Percentiles rank a stretch among this genome's conserved stretches.
phyloP scores from a whole-genome alignment of 2,329 filamentous ascomycete genomes.

The Neofusicoccum sp. region DNA sequence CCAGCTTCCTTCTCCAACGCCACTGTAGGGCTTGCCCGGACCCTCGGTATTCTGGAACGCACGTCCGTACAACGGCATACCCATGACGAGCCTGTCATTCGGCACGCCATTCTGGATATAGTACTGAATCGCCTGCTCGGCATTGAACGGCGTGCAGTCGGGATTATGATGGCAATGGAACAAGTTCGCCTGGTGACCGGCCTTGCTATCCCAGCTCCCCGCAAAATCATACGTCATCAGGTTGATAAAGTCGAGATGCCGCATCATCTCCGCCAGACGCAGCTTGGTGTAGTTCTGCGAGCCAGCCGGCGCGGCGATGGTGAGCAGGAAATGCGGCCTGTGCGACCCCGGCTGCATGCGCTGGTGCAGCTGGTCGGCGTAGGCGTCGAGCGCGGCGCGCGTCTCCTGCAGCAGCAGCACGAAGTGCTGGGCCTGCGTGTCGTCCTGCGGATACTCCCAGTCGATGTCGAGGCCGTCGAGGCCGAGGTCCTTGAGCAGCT shows the following conservation, averaged over 20 bases:
- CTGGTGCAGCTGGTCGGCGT: constrained; percentile 30
- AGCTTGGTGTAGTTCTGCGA: constrained; percentile 44
- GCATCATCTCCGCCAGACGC: constrained; percentile 41
- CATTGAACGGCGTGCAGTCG: constrained; percentile 73
- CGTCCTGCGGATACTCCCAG: constrained; percentile 47
- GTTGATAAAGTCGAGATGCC: constrained; percentile 50
- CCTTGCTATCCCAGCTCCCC: constrained; percentile 71
- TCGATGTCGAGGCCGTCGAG: constrained; percentile 57
- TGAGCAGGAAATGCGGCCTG: constrained; percentile 37
- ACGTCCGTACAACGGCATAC: constrained; percentile 90
- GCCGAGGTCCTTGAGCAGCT: constrained; percentile 75
- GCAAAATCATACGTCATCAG: constrained; percentile 58
- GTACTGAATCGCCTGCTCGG: constrained; percentile 65
- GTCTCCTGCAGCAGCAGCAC: constrained; percentile 40
- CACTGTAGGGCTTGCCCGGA: constrained; percentile 65
- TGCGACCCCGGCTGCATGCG: neutral
- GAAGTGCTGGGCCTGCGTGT: constrained; percentile 41
- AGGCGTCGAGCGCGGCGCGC: constrained; percentile 40
- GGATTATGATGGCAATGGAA: constrained; percentile 59
- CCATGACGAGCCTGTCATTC: constrained; percentile 74
- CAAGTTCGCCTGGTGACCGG: constrained; percentile 82
- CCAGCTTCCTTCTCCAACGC: constrained; percentile 77
- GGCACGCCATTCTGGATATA: constrained; percentile 65
- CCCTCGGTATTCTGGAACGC: constrained; percentile 79
- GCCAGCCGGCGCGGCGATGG: constrained; percentile 46